Base-by-base conservation (phyloP, 2,329 filamentous ascomycete species). In the Leptodontidium sp. region DNA sequence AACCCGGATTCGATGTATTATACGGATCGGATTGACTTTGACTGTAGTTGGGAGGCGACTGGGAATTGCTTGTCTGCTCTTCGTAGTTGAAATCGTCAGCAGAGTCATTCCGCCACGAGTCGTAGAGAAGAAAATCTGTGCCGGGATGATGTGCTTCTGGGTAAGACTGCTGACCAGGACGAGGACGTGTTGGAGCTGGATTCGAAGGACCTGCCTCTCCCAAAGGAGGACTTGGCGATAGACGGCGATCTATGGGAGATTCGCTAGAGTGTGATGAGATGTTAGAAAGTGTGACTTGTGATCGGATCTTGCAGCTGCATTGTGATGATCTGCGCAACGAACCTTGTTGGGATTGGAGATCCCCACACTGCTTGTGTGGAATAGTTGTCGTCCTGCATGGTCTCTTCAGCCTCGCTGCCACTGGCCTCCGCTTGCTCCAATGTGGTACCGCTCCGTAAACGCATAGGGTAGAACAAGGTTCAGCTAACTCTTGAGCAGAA, bases 391-490 rank as follows among this genome's bases (percentile, higher is more conserved):
- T 69, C 68, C 38, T 67, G 50, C 65, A 65, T 65, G 38, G 14
- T 58, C 12, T 24, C 52, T 29, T 24, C 59, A 64, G 68, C 29
- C 50, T 61, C 53, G 50, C 24, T 29, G 45, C 26, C 47, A 32
- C 26, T 64, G 4, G 64, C 43, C 14, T 59, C 55, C 45, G 52
- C 38, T 64, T 50, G 53, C 24, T 52, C 61, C 53, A 43, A 35
- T 15, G 29, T 32, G 47, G 52, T 61, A 38, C 69, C 64, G 61
- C 68, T 73, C 62, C 69, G 68, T 47, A 70, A 43, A 65, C 45
- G 64, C 72, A 70, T 71, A n/a, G 35, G 47, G 45, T 14, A 11
- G 2, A 24, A 40, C 7, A 61, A 52, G 32, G n/a, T 59, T n/a
- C 38, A 32, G 58, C 47, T 64, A 67, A 29, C 35, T 45, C 11